Percentiles rank a stretch among this genome's conserved stretches.
phyloP scores from a whole-genome alignment of 495 filamentous ascomycete genomes.

The Elasticomyces elasticus region DNA sequence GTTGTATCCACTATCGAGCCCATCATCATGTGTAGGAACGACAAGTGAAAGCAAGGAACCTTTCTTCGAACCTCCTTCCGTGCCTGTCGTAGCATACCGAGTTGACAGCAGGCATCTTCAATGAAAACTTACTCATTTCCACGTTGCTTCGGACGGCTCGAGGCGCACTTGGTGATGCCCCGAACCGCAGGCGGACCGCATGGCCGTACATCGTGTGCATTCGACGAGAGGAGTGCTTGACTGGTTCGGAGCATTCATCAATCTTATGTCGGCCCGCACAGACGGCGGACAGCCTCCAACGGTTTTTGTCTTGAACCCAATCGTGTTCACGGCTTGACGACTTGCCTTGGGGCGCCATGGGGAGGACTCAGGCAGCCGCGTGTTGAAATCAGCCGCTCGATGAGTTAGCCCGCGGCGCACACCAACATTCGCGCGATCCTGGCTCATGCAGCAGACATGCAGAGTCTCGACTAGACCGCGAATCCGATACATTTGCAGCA shows the following conservation, averaged over 20 bases:
- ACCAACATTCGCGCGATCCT: not conserved
- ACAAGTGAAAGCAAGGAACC: too few relatives aligned
- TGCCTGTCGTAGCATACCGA: not conserved
- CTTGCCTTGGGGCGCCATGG: too few relatives aligned
- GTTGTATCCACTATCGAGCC: too few relatives aligned
- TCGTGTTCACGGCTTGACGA: not conserved
- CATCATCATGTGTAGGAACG: too few relatives aligned
- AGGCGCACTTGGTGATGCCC: not conserved
- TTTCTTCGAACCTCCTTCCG: not conserved
- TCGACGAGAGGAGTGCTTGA: not conserved
- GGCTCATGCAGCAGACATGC: not conserved
- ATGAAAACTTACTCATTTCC: not conserved
- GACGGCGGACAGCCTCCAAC: not conserved
- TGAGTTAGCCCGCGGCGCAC: not conserved
- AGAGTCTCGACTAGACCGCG: not conserved
- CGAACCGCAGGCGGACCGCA: conserved; percentile 5
- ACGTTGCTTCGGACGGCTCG: not conserved
- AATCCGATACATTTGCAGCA: conserved; percentile 4
- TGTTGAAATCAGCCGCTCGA: conserved; percentile 1
- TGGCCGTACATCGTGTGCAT: not conserved
- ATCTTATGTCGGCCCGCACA: conserved; percentile 3
- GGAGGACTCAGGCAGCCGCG: not conserved
- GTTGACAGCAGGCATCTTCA: not conserved
- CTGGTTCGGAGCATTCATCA: not conserved
- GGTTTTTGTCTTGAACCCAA: not conserved